phyloP scores from a whole-genome alignment of 129 eudicot species.

The Pittosporum tobira region DNA sequence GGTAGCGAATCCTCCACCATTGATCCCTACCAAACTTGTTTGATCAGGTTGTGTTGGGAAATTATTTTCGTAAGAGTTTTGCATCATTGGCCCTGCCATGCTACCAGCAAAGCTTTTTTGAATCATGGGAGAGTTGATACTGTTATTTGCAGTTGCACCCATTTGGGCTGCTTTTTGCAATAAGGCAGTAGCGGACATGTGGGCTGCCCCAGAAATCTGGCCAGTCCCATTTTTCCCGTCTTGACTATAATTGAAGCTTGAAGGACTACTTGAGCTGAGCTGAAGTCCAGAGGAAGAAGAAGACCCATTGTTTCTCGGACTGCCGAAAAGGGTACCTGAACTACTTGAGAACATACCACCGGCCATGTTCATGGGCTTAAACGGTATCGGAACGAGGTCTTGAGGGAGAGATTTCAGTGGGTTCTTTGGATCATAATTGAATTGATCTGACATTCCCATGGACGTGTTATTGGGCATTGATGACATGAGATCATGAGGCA shows the following conservation, averaged over 20 bases:
- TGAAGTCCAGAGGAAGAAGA: slow-evolving; percentile 71
- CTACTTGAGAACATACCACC: slow-evolving; percentile 53
- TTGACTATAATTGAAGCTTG: slow-evolving; percentile 30
- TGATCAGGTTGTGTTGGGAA: slow-evolving; percentile 30
- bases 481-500: slow-evolving; percentile 33
- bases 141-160: slow-evolving; percentile 56
- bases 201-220: slow-evolving; percentile 31
- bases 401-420: slow-evolving; percentile 41
- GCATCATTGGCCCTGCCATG: slow-evolving; percentile 39
- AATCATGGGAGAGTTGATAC: slow-evolving; percentile 66
- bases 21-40: slow-evolving; percentile 6
- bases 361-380: slow-evolving; percentile 56
- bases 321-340: slow-evolving; percentile 49
- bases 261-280: slow-evolving; percentile 44
- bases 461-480: slow-evolving; percentile 23
- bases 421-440: slow-evolving; percentile 33
- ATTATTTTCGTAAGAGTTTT: slow-evolving; percentile 23
- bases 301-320: slow-evolving; percentile 33
- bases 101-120: slow-evolving; percentile 52
- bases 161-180: slow-evolving; percentile 76
- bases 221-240: slow-evolving; percentile 32
- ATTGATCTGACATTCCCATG: slow-evolving; percentile 46
- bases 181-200: slow-evolving; percentile 83
- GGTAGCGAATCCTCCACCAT: slow-evolving; percentile 24
- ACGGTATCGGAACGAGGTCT: slow-evolving; percentile 44